phyloP scores from a whole-genome alignment of 1,139 yeast species.

The Yamadazyma kanchanaburiensis region DNA sequence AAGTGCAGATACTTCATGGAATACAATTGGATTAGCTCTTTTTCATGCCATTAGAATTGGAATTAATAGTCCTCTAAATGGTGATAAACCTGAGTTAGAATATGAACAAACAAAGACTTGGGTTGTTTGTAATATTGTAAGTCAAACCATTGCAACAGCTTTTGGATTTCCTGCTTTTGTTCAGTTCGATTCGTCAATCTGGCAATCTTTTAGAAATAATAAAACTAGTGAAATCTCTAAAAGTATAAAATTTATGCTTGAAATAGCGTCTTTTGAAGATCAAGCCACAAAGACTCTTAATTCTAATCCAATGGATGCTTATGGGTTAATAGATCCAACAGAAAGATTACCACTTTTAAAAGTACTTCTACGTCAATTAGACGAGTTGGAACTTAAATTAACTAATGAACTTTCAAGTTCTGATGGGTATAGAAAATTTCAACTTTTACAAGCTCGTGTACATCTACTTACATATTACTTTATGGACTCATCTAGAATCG shows the following conservation, averaged over 20 bases:
- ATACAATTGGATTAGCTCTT: constrained; percentile 86
- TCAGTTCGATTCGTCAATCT: constrained; percentile 72
- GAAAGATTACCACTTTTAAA: constrained; percentile 75
- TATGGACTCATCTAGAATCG: constrained; percentile 56
- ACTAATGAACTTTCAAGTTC: constrained; percentile 21
- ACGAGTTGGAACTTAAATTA: constrained; percentile 63
- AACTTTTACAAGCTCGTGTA: constrained; percentile 68
- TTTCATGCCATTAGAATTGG: constrained; percentile 92
- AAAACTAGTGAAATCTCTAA: constrained; percentile 50
- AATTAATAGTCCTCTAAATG: constrained; percentile 53
- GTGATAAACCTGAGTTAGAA: constrained; percentile 32
- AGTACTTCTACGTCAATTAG: constrained; percentile 66
- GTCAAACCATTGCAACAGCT: constrained; percentile 86
- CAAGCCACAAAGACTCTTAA: constrained; percentile 78
- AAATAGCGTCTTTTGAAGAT: constrained; percentile 80
- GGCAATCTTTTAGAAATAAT: constrained; percentile 46
- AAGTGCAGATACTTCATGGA: constrained; percentile 95
- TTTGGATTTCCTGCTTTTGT: constrained; percentile 95
- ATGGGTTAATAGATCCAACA: constrained; percentile 61
- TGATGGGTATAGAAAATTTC: constrained; percentile 68
- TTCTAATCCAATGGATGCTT: constrained; percentile 64
- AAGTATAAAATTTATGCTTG: constrained; percentile 69
- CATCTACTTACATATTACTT: constrained; percentile 81
- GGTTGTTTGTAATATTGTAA: constrained; percentile 88
- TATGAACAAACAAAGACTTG: constrained; percentile 85